Conservation (phyloP, 2,329 filamentous ascomycete species). For the Beauveria rudraprayagi region DNA sequence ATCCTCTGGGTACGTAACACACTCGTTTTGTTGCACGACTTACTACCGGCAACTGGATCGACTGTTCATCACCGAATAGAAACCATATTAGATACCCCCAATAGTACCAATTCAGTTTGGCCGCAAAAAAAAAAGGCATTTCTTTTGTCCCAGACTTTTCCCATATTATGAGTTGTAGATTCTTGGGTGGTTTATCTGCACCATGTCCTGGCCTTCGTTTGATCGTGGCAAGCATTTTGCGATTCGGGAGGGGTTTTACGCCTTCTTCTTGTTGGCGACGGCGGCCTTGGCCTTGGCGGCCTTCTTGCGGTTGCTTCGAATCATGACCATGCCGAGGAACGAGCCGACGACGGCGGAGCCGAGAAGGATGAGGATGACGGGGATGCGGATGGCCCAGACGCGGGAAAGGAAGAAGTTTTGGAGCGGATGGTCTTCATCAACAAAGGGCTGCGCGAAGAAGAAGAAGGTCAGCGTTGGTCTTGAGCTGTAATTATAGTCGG, state of each 20-base stretch:
- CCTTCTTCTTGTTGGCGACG: slow-evolving; percentile 78
- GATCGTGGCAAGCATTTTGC: neutral
- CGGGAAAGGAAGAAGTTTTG: slow-evolving; percentile 94
- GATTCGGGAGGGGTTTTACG: slow-evolving; percentile 34
- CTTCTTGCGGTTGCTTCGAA: slow-evolving; percentile 97
- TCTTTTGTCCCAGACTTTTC: neutral
- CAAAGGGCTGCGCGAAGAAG: slow-evolving; percentile 69
- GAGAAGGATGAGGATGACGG: slow-evolving; percentile 89
- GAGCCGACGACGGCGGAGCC: slow-evolving; percentile 90
- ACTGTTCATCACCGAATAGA: slow-evolving; percentile 22
- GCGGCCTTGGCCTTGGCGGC: slow-evolving; percentile 84
- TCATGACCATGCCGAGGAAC: slow-evolving; percentile 96
- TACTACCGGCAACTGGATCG: neutral
- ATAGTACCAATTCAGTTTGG: slow-evolving; percentile 8
- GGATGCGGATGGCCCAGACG: slow-evolving; percentile 97
- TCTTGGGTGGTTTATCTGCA: slow-evolving; percentile 9
- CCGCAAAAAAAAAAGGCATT: neutral
- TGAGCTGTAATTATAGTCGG: neutral
- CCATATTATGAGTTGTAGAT: neutral
- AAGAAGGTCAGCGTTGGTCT: neutral
- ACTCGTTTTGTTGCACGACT: neutral
- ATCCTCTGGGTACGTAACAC: neutral
- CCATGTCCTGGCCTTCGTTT: slow-evolving; percentile 12
- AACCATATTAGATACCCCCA: slow-evolving; percentile 26
- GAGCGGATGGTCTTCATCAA: slow-evolving; percentile 87